Base-by-base conservation (phyloP, 2,329 filamentous ascomycete genomes). In the Neopestalotiopsis clavispora region DNA sequence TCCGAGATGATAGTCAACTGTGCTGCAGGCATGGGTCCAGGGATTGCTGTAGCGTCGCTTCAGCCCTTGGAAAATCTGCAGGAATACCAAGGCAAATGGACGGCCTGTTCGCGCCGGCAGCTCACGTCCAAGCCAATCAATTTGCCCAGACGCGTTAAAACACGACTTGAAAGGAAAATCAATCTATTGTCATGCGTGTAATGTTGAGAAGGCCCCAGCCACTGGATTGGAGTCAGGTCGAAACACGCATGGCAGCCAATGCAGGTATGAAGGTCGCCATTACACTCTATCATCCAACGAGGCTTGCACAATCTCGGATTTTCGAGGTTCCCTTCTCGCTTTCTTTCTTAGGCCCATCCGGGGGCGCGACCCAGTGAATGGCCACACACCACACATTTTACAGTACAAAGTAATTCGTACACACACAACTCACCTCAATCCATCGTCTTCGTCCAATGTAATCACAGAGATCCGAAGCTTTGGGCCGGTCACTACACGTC, bases 141-240 rank as follows among this genome's bases (percentile, higher is more conserved):
- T 59, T 70, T 62, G 59, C 68, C 67, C 69, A 70, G 72, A 80
- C 80, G 79, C 78, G 79, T 71, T 80, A 71, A 74, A 78, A 78
- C 79, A 80, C 79, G 77, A 75, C 76, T 75, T 75, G 64, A 67
- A 70, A 69, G 59, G 59, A 49, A 75, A 78, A 77, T 73, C 78
- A 79, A 80, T 80, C 78, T 78, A 80, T 67, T 59, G 56, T 75
- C 75, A 79, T 79, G 78, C 79, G 77, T 80, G 78, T 80, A 77
- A 76, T 78, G 75, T 77, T 72, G 74, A 52, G 45, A 74, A 74
- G 72, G 52, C 28, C 59, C 59, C 58, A 67, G 66, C 65, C 57
- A 45, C 30, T 60, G 30, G 56, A 59, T n/a, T 67, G 17, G 32
- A n/a, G 34, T 34, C 52, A n/a, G 17, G 45, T 17, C 45, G 45